phyloP scores from a whole-genome alignment of 2,329 filamentous ascomycete genomes.

The Mycosphaerella sp. region DNA sequence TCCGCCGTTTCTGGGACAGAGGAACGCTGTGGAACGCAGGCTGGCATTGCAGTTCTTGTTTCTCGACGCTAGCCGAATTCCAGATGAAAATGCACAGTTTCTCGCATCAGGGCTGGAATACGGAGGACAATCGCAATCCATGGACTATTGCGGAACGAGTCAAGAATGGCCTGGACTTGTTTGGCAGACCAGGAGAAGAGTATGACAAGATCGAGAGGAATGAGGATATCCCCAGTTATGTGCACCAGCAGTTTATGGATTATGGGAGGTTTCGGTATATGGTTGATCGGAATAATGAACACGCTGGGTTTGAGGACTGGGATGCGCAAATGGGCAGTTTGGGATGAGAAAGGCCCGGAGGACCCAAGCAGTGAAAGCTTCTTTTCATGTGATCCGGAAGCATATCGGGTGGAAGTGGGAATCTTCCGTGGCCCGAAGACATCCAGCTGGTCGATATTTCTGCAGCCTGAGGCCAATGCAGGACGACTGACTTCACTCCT shows the following conservation, averaged over 20 bases:
- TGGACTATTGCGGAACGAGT: slow-evolving; percentile 48
- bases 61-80: slow-evolving; percentile 50
- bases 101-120: slow-evolving; percentile 51
- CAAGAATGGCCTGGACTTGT: slow-evolving; percentile 50
- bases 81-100: slow-evolving; percentile 53
- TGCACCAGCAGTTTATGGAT: slow-evolving; percentile 29
- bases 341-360: background rate
- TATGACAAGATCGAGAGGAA: slow-evolving; percentile 49
- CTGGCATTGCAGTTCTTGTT: slow-evolving; percentile 60
- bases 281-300: slow-evolving; percentile 36
- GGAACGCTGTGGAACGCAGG: slow-evolving; percentile 46
- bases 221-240: slow-evolving; percentile 46
- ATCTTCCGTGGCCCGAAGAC: too few species aligned
- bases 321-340: slow-evolving; percentile 1
- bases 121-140: slow-evolving; percentile 43
- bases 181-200: slow-evolving; percentile 47
- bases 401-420: too few species aligned
- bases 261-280: slow-evolving; percentile 35
- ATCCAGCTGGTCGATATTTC: too few species aligned
- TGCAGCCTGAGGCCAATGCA: too few species aligned
- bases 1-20: slow-evolving; percentile 36
- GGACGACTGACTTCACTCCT: too few species aligned
- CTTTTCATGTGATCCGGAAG: too few species aligned
- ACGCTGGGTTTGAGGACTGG: slow-evolving; percentile 35
- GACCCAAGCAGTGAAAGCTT: background rate